Base-by-base conservation (phyloP, 495 filamentous ascomycete species). In the Lepraria neglecta region DNA sequence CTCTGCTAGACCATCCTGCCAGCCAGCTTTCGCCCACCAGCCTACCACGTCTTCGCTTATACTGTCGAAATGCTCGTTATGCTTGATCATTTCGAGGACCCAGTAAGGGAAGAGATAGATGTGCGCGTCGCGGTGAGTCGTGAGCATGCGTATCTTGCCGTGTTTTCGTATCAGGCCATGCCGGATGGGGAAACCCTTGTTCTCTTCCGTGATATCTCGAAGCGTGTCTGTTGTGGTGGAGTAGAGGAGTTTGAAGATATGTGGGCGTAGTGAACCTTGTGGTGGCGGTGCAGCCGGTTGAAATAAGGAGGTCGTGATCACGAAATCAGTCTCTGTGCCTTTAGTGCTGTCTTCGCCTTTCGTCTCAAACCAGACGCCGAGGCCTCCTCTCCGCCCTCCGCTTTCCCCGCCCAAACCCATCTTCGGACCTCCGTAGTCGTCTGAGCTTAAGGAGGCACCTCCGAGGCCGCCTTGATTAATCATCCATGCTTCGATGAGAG, bases 21-120 rank as follows among this genome's bases (percentile, higher is more conserved):
- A 99, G 40, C 81, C 84, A 1, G 91, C 81, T 70, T 97, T 97
- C 14, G 91, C 90, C 92, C 91, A 95, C 86, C 87, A 95, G 14
- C 92, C 92, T 19, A 99, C 73, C 21, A 97, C 81, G 66, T 97
- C 95, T 74, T 99, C 94, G 56, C 87, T 87, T 58, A 99, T 82
- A 45, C 83, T 92, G 56, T 96, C 87, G 48, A 97, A 80, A 21
- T 78, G 83, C 21, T 92, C 86, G 63, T 97, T 92, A 30, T 75
- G 76, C 55, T 78, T 78, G 30, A 92, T 81, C 68, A 96, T 83
- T n/a, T 91, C 84, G 64, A 91, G 79, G 7, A 95, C 83, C 94
- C 95, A 97, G 64, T 85, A 82, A 0, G 94, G 94, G 64, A 97
- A 87, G 65, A 97, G 80, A 69, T 97, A 99, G 61, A 97, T 84